Conservation (phyloP, 2,329 filamentous ascomycete genomes). For the Ambrosiella beaveri region DNA sequence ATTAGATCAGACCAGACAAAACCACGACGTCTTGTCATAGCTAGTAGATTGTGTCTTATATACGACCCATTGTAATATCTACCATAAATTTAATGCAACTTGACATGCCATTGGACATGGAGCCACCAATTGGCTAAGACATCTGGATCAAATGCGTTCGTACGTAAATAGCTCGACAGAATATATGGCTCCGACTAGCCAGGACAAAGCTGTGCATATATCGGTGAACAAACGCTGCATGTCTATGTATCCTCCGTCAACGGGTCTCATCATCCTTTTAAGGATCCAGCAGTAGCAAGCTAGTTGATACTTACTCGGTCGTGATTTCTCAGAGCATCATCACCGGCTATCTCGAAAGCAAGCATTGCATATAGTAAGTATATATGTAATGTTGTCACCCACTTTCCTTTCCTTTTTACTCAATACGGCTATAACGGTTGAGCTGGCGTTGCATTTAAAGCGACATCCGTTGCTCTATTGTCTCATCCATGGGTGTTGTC, state of each 20-base stretch:
- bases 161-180: too few species aligned
- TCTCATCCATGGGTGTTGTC: not conserved
- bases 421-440: conserved; percentile 1
- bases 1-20: too few species aligned
- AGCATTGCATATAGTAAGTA: not conserved
- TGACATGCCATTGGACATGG: too few species aligned
- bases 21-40: too few species aligned
- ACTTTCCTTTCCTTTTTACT: not conserved
- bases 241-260: not conserved
- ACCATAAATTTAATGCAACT: too few species aligned
- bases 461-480: not conserved
- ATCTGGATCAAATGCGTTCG: too few species aligned
- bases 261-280: not conserved
- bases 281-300: not conserved
- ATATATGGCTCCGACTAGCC: not conserved
- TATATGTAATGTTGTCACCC: not conserved
- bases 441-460: not conserved
- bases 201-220: not conserved
- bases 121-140: too few species aligned
- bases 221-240: too few species aligned
- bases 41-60: too few species aligned
- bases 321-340: not conserved
- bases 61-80: too few species aligned
- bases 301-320: not conserved
- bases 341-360: not conserved